Evolutionary conservation across 345 rosid species (phyloP).

Genomic region (Gossypium herbaceum): DNA sequence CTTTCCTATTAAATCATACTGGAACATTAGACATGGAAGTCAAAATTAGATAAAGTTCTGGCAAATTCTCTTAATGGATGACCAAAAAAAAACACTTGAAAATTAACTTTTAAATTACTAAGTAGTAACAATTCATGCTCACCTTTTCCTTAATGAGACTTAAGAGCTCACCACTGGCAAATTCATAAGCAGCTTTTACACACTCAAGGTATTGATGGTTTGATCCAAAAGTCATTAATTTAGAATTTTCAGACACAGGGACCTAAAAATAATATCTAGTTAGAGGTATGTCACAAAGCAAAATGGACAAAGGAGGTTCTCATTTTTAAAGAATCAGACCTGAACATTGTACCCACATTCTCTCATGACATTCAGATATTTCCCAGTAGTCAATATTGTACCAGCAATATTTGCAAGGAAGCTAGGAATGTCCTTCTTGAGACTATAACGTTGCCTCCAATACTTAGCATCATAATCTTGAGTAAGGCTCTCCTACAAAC

Average conservation of each 20-base stretch:
- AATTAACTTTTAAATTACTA: neutral
- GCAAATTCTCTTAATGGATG: slow-evolving; percentile 2
- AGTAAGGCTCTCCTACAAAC: slow-evolving; percentile 85
- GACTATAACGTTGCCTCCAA: slow-evolving; percentile 87
- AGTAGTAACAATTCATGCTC: slow-evolving; percentile 5
- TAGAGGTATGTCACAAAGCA: slow-evolving; percentile 15
- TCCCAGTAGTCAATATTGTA: slow-evolving; percentile 91
- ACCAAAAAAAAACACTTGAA: neutral
- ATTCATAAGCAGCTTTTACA: slow-evolving; percentile 84
- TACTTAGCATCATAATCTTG: slow-evolving; percentile 78
- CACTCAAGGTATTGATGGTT: slow-evolving; percentile 96
- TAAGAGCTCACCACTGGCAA: slow-evolving; percentile 80
- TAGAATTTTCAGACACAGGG: slow-evolving; percentile 77
- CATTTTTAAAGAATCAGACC: slow-evolving; percentile 33
- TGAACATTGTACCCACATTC: slow-evolving; percentile 97
- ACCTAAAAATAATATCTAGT: slow-evolving; percentile 41
- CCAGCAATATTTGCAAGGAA: slow-evolving; percentile 90
- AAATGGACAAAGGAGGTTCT: slow-evolving; percentile 10
- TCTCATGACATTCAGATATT: slow-evolving; percentile 95
- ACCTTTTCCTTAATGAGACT: slow-evolving; percentile 87
- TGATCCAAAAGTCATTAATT: slow-evolving; percentile 72
- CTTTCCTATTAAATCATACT: slow-evolving; percentile 93
- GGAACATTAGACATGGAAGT: slow-evolving; percentile 20
- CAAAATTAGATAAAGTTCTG: slow-evolving; percentile 19
- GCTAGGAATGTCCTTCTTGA: slow-evolving; percentile 90